A percentile compares a stretch with the other conserved stretches of the same genome.
These are phyloP conservation scores for Ceratocystis huliohia DNA, from an alignment of 2,329 filamentous ascomycete genomes.

Conservation along the genomic window DNA sequence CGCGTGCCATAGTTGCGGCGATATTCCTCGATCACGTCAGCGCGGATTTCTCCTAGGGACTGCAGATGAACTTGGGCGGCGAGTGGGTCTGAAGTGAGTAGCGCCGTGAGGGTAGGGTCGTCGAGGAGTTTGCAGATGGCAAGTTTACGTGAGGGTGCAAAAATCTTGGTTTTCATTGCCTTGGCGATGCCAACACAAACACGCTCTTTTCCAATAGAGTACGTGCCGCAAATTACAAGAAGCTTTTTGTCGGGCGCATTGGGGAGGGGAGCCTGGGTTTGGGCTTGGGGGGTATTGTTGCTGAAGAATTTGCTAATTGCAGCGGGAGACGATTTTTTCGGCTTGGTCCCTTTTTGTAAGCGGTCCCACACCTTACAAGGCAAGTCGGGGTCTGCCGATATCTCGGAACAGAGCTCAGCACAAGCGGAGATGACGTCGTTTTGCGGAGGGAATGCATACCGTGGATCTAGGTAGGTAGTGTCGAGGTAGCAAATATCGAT, in stretches of 20 bases:
- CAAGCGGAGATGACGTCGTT: conserved; percentile 77
- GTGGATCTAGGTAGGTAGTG: conserved; percentile 90
- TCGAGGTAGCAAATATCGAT: conserved; percentile 95
- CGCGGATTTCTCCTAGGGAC: conserved; percentile 81
- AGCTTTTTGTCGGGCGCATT: conserved; percentile 32
- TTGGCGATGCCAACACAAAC: conserved; percentile 87
- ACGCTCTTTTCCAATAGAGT: conserved; percentile 94
- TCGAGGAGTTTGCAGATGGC: conserved; percentile 74
- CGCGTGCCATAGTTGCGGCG: conserved; percentile 65
- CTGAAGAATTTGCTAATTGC: conserved; percentile 42
- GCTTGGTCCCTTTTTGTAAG: conserved; percentile 17
- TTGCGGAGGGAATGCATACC: conserved; percentile 87
- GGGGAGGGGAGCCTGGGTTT: conserved; percentile 26
- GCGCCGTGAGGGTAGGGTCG: conserved; percentile 63
- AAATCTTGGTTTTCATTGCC: conserved; percentile 79
- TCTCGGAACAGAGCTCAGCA: conserved; percentile 70
- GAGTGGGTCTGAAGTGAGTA: conserved; percentile 66
- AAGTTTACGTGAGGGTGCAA: conserved; percentile 69
- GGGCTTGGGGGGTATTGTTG: conserved; percentile 25
- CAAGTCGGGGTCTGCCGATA: conserved; percentile 50
- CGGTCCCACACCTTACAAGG: conserved; percentile 38
- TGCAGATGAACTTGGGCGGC: conserved; percentile 98
- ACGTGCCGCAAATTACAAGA: conserved; percentile 87
- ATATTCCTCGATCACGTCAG: conserved; percentile 84
- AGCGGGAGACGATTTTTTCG: conserved; percentile 27